Evolutionary conservation across 495 filamentous ascomycete species (phyloP).

Genomic region (Neurospora sp.): DNA sequence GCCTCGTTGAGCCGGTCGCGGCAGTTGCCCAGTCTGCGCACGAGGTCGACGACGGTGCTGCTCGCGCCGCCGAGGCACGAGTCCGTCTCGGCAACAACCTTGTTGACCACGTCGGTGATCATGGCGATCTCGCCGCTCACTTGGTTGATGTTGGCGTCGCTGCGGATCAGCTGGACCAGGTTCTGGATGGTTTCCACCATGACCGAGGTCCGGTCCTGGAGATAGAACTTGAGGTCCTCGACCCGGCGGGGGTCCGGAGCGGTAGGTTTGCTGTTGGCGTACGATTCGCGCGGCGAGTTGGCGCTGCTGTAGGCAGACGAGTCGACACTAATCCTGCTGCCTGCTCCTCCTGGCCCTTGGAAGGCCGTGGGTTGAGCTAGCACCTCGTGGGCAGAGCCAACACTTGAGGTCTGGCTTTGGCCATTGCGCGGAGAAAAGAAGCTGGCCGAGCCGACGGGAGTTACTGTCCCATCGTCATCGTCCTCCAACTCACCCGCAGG

Average conservation of each 20-base stretch:
- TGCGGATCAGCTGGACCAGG: conserved; percentile 69
- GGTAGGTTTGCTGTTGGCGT: conserved; percentile 27
- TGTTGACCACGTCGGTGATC: conserved; percentile 60
- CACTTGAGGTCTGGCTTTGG: conserved; percentile 21
- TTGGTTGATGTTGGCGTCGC: conserved; percentile 52
- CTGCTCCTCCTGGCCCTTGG: conserved; percentile 27
- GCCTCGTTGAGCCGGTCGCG: conserved; percentile 55
- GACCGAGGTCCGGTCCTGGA: conserved; percentile 74
- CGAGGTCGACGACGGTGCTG: conserved; percentile 32
- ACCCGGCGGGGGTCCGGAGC: conserved; percentile 39
- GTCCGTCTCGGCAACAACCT: conserved; percentile 59
- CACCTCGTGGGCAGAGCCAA: conserved; percentile 25
- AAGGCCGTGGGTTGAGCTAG: conserved; percentile 34
- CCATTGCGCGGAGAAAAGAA: conserved; percentile 41
- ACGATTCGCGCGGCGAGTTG: conserved; percentile 44
- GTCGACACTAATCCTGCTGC: conserved; percentile 33
- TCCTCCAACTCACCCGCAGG: conserved; percentile 64
- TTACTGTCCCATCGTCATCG: conserved; percentile 54
- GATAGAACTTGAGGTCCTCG: conserved; percentile 68
- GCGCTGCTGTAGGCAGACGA: conserved; percentile 47
- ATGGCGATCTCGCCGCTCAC: conserved; percentile 61
- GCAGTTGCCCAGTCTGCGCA: conserved; percentile 53
- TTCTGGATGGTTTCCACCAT: conserved; percentile 76
- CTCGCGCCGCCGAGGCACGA: conserved; percentile 31
- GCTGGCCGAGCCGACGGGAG: conserved; percentile 41